These are phyloP conservation scores for Ganoderma lingzhi DNA, from an alignment of 1,284 basidiomycete genomes.

Conservation along the genomic window DNA sequence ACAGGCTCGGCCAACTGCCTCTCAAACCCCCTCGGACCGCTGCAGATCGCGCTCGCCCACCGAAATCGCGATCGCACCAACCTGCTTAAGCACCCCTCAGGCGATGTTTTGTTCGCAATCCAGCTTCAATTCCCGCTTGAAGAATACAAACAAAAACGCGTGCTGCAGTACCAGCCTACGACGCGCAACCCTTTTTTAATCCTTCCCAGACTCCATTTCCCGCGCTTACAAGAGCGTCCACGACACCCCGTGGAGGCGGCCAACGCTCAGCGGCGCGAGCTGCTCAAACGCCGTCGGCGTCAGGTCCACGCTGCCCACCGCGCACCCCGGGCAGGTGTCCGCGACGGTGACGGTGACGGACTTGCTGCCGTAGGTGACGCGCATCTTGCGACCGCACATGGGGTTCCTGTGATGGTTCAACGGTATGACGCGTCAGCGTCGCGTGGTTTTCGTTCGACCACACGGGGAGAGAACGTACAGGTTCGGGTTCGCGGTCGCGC, in stretches of 20 bases:
- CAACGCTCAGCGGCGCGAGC: conserved; percentile 42
- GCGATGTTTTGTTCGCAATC: not conserved
- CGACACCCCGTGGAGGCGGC: conserved; percentile 33
- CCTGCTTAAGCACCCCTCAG: too few species aligned
- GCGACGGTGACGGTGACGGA: conserved; percentile 48
- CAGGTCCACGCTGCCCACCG: conserved; percentile 49
- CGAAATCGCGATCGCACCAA: too few species aligned
- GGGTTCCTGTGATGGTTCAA: conserved; percentile 38
- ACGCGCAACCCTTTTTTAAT: not conserved
- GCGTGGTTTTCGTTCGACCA: too few species aligned
- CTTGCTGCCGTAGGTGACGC: conserved; percentile 20
- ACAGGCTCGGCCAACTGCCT: too few species aligned
- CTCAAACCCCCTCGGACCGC: too few species aligned
- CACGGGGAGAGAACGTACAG: conserved; percentile 11
- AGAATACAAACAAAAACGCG: not conserved
- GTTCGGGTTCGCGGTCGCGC: conserved; percentile 31
- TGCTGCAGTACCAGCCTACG: not conserved
- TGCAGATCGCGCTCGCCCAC: too few species aligned
- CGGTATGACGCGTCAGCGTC: not conserved
- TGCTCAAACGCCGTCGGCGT: conserved; percentile 50
- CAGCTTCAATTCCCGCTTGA: not conserved
- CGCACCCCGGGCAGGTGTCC: conserved; percentile 54
- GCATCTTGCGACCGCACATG: conserved; percentile 45
- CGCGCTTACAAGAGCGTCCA: conserved; percentile 28
- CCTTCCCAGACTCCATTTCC: too few species aligned